Base-by-base conservation (phyloP, 805 yeast species). In the Metschnikowia chrysomelidarum region DNA sequence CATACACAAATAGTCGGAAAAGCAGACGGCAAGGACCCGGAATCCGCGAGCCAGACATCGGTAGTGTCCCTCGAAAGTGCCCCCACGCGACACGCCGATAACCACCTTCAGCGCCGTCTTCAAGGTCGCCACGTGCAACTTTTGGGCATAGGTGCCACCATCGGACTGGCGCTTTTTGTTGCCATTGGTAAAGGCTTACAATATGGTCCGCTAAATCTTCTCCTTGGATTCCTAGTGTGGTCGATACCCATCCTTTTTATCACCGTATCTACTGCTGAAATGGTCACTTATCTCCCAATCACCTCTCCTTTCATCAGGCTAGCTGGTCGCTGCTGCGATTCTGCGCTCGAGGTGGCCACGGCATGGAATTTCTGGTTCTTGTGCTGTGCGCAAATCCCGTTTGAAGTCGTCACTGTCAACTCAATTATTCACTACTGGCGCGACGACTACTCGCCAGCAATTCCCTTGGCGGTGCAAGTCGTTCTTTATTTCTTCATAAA, bases 291-390 rank as follows among this genome's bases (percentile, higher is more conserved):
- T 49, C 64, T 81, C 27, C 95, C 95, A 2, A 70, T 84, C 3
- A 68, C 79, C 21, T 84, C 94, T 1, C 93, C 94, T 0, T 86
- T 86, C 50, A 75, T 85, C 37, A 62, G 85, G 22, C 59, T 82
- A 61, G 82, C 88, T 0, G 86, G 87, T 13, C 62, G 91, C 36
- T 83, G 86, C 55, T 77, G 78, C 34, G 93, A 85, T 54, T 80
- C 78, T 27, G 83, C 94, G 0, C 61, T 82, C 36, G 93, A 83
- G 46, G 74, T 82, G 27, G 75, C 75, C 69, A 77, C 83, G 2
- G 88, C 91, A 18, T 85, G 87, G 82, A 84, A 85, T 53, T 85
- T 82, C 51, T 83, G 84, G 75, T 67, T 84, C 43, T 63, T 84
- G 49, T 82, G 83, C 54, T 81, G 88, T 44, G 79, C 84, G 0